Base-by-base conservation (phyloP, 1,284 basidiomycete genomes). In the Rhodotorula sp. region DNA sequence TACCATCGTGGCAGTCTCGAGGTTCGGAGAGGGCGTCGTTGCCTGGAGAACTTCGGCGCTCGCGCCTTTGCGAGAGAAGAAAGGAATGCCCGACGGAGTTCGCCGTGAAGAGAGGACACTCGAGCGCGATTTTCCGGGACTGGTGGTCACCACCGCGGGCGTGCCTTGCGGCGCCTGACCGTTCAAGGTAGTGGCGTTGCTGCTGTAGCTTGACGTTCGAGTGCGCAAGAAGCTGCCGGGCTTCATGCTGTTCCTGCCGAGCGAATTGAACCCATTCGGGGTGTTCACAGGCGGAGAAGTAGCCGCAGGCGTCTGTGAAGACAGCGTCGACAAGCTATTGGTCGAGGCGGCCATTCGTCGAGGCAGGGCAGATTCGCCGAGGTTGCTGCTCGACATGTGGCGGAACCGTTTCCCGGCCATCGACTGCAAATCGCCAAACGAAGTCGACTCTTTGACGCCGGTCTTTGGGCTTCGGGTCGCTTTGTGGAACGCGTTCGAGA, bases 31-130 rank as follows among this genome's bases (percentile, higher is more conserved):
- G 14, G 74, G 68, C 0, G 70, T 64, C 38, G 55, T 62, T 80
- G 72, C 78, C 82, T 49, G 81, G 79, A 70, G 83, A 83, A 26
- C 28, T 28, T 55, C 54, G 54, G 26, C 38, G 23, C n/a, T 60
- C 26, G 74, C 54, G 81, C 80, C 85, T 80, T 79, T 66, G 80
- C 94, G 89, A 55, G 93, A 87, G 84, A 97, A 97, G 83, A 97
- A 97, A 1, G 94, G 95, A 74, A 97, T 97, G 14, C 92, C 91
- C 21, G 92, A 95, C 0, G 94, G 94, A 0, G 94, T 95, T 61
- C 94, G 86, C 62, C 93, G 87, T 70, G 83, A 69, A 76, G 76
- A 62, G 76, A 80, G 61, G 71, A 77, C 49, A 72, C 75, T 72
- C 73, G 77, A 76, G 61, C 79, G 64, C n/a, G 77, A 72, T 57